Evolutionary conservation across 257 asterid species (phyloP).

Genomic region (Apocynum venetum): DNA sequence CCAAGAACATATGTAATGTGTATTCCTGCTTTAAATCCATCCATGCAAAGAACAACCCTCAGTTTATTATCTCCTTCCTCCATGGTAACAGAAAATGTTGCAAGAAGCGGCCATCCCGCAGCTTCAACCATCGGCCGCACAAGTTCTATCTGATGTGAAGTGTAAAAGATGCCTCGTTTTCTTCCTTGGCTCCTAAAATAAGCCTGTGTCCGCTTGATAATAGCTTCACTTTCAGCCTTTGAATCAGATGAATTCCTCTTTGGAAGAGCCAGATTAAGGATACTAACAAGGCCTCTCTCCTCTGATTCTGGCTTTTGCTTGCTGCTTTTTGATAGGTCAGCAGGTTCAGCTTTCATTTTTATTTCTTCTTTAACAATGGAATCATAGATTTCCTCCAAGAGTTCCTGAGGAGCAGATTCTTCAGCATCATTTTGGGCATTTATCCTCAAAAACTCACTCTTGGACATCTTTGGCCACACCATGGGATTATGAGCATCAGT

Average conservation of each 20-base stretch:
- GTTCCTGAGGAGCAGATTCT: constrained; percentile 90
- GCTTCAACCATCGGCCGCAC: constrained; percentile 96
- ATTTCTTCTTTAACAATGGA: constrained; percentile 93
- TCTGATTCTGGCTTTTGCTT: constrained; percentile 77
- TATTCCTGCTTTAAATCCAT: constrained; percentile 94
- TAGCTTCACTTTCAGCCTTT: constrained; percentile 82
- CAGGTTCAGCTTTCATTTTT: constrained; percentile 88
- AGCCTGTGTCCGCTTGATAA: constrained; percentile 78
- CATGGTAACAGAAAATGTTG: constrained; percentile 96
- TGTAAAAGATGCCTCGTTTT: constrained; percentile 85
- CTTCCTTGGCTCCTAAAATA: constrained; percentile 75
- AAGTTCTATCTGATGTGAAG: constrained; percentile 84
- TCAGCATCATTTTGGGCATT: constrained; percentile 76
- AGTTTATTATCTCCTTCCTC: constrained; percentile 97
- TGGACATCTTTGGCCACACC: constrained; percentile 99
- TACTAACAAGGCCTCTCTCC: constrained; percentile 82
- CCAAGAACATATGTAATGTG: constrained; percentile 89
- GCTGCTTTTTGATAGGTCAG: constrained; percentile 50
- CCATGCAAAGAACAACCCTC: constrained; percentile 87
- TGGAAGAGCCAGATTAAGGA: constrained; percentile 94
- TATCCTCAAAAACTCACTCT: constrained; percentile 85
- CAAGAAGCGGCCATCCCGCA: constrained; percentile 99
- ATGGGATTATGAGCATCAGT: constrained; percentile 99
- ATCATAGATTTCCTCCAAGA: constrained; percentile 93
- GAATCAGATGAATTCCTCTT: constrained; percentile 68